Evolutionary conservation across 768 basidiomycete species (phyloP).

Genomic region (Suillus weaverae): DNA sequence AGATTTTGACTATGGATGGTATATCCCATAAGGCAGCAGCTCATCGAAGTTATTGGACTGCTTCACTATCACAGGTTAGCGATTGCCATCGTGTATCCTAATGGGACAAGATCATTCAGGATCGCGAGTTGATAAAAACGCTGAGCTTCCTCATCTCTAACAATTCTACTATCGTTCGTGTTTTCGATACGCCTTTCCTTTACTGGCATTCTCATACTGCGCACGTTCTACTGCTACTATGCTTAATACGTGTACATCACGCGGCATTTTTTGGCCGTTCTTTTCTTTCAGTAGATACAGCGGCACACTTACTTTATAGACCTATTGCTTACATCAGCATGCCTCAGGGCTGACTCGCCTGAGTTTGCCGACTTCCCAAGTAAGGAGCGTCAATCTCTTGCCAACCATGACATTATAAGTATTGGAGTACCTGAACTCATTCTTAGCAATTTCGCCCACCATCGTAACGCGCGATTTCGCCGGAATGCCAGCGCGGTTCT

Average conservation of each 20-base stretch:
- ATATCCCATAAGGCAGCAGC: not conserved
- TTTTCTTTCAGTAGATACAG: slow-evolving; percentile 23
- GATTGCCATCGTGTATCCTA: not conserved
- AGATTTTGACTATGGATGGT: not conserved
- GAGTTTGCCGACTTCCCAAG: not conserved
- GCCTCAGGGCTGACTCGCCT: not conserved
- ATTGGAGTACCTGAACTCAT: not conserved
- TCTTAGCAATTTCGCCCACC: not conserved
- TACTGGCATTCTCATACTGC: slow-evolving; percentile 12
- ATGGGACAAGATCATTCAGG: slow-evolving; percentile 14
- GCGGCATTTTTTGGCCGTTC: slow-evolving; percentile 12
- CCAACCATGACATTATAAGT: not conserved
- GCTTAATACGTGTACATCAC: slow-evolving; percentile 30
- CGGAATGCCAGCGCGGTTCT: not conserved
- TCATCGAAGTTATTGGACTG: not conserved
- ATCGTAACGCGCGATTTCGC: not conserved
- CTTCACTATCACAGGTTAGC: not conserved
- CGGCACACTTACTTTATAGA: not conserved
- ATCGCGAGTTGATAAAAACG: not conserved
- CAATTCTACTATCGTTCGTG: not conserved
- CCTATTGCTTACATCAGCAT: not conserved
- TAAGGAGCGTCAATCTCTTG: not conserved
- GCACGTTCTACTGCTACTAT: slow-evolving; percentile 26
- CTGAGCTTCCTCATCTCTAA: slow-evolving; percentile 3
- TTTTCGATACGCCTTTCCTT: slow-evolving; percentile 12